Base-by-base conservation (phyloP, 208 protist species). In the Trypanosoma lewisi region DNA sequence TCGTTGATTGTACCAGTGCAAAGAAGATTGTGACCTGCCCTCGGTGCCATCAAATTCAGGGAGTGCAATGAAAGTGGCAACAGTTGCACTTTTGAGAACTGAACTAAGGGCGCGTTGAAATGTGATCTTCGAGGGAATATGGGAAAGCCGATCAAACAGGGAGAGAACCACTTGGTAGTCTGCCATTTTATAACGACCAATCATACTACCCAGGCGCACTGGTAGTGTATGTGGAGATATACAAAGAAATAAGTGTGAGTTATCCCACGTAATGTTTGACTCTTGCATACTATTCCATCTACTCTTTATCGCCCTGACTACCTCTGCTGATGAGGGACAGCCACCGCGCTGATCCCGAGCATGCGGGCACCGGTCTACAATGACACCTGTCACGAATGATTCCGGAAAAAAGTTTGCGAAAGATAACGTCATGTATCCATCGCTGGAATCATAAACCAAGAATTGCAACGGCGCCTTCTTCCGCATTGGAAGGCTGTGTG, bases 401-500 rank as follows among this genome's bases (percentile, higher is more conserved):
- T 52, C 52, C 42, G 63, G 63, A 4, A 69, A 0, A 62, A 60
- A 69, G 19, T 42, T 69, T 36, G 52, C 42, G 37, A 69, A 37
- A 33, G 63, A 69, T 28, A 69, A 25, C 36, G 63, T 51, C 39
- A 69, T 52, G 27, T 69, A 69, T 27, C 63, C 63, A n/a, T 61
- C 63, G 53, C 61, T 21, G 25, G 34, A 28, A 47, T 69, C 63
- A 31, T 69, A 69, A 12, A 69, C 52, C 17, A 69, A 23, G 0
- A 57, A n/a, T 17, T 60, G 55, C 9, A 60, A 16, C 28, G 0
- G 21, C 31, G 17, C 34, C 2, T 21, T 27, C 2, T 8, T 6
- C 30, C 9, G 14, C n/a, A 19, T 9, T 47, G 6, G 3, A 14
- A 21, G 42, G 17, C 14, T 47, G 6, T 42, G 2, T 25, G 2